These are phyloP conservation scores for Thalassiosira oceanica DNA, from an alignment of 352 stramenopile genomes.

Conservation along the genomic window DNA sequence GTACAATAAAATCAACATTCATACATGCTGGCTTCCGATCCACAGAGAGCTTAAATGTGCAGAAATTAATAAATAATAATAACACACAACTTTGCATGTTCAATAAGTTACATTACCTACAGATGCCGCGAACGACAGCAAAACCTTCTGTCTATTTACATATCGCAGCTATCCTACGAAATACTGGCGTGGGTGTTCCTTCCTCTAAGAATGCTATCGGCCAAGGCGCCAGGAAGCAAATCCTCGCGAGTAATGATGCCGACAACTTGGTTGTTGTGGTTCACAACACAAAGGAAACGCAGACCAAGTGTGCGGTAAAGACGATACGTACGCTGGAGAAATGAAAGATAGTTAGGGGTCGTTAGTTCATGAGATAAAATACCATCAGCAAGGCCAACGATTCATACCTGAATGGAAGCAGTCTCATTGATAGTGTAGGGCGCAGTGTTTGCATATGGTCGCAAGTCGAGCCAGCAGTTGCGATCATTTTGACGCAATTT, in stretches of 20 bases:
- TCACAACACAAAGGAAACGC: slow-evolving; percentile 88
- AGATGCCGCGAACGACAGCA: too few species aligned
- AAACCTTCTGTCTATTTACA: too few species aligned
- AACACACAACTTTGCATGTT: background rate
- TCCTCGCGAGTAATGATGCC: slow-evolving; percentile 82
- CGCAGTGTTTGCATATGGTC: slow-evolving; percentile 96
- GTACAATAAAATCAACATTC: background rate
- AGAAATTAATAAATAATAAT: background rate
- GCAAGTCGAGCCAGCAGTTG: slow-evolving; percentile 91
- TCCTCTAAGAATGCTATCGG: slow-evolving; percentile 69
- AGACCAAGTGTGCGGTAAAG: slow-evolving; percentile 96
- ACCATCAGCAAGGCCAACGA: background rate
- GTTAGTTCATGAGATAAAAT: background rate
- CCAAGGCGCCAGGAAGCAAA: slow-evolving; percentile 71
- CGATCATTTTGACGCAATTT: slow-evolving; percentile 82
- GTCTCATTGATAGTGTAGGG: slow-evolving; percentile 94
- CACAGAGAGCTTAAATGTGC: too few species aligned
- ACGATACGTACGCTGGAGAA: slow-evolving; percentile 88
- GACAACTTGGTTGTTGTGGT: slow-evolving; percentile 81
- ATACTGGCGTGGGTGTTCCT: slow-evolving; percentile 71
- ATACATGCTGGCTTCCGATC: too few species aligned
- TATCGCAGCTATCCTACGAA: background rate
- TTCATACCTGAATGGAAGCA: slow-evolving; percentile 83
- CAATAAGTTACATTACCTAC: background rate
- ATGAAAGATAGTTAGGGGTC: background rate